Base-by-base conservation (phyloP, 495 filamentous ascomycete species). In the Pseudomonodictys pantanalensis region DNA sequence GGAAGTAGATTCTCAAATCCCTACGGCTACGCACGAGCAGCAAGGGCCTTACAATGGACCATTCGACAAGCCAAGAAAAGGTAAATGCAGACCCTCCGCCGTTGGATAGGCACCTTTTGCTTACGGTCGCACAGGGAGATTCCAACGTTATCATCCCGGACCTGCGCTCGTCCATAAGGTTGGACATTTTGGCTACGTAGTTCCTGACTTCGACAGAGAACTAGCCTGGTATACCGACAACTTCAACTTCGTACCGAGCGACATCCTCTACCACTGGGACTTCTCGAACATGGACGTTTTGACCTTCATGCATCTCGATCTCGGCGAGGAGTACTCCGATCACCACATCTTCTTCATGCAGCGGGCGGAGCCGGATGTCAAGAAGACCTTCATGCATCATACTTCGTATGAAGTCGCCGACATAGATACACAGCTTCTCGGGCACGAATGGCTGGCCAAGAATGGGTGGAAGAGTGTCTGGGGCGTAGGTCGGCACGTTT, bases 361-460 rank as follows among this genome's bases (percentile, higher is more conserved):
- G 3, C 47, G 47, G 25, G 25, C 58, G 78, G n/a, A n/a, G n/a
- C n/a, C 33, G 30, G 38, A 45, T 11, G 78, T 75, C 1, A 67
- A 77, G 6, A 77, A 78, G 17, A 71, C 72, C 24, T 81, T 85
- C 65, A 81, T 89, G 3, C 86, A 90, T 69, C 87, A 90, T 65
- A 79, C 79, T 17, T 83, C 79, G 1, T 90, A 85, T 52, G 86
- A 90, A 69, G 86, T 87, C 8, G 79, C 85, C 66, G 86, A 90
- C 67, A 86, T 86, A 60, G 87, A 90, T 60, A 82, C 84, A 0
- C 86, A 89, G 72, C 72, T 83, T 28, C 75, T 89, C 2, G 87
- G 87, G 1, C 87, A 90, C 67, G 77, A 86, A 41, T 88, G 82
- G 81, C 76, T 90, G 6, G 74, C 75, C 0, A 69, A 80, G 58